Conservation (phyloP, 495 filamentous ascomycete genomes). For the Penicillium steckii region DNA sequence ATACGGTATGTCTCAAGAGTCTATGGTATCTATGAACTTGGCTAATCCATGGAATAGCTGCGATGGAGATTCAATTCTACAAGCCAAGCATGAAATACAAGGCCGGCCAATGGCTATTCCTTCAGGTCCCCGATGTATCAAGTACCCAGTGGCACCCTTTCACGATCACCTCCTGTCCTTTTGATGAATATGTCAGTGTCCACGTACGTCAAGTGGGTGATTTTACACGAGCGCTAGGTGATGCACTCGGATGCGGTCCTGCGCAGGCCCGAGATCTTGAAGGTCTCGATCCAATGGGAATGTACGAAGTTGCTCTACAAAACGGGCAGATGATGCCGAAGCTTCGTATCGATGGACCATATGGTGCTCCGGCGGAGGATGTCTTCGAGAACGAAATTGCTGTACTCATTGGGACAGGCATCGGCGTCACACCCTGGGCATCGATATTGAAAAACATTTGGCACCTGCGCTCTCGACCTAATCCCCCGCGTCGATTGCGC, state of each 20-base stretch:
- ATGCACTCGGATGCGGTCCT: constrained; percentile 87
- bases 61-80: constrained; percentile 94
- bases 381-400: constrained; percentile 98
- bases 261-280: constrained; percentile 84
- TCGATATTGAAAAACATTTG: constrained; percentile 98
- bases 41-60: constrained; percentile 55
- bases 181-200: constrained; percentile 88
- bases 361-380: constrained; percentile 89
- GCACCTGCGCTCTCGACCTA: constrained; percentile 83
- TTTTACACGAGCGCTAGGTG: constrained; percentile 84
- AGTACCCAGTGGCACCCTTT: constrained; percentile 96
- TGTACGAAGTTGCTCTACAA: constrained; percentile 96
- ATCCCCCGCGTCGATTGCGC: constrained; percentile 81
- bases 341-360: constrained; percentile 91
- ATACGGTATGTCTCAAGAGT: constrained; percentile 65
- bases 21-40: neutral
- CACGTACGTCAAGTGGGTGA: constrained; percentile 97
- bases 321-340: constrained; percentile 88
- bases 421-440: constrained; percentile 97
- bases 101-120: constrained; percentile 94
- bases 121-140: constrained; percentile 88
- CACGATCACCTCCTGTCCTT: constrained; percentile 98
- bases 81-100: constrained; percentile 99
- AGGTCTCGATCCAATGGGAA: constrained; percentile 86
- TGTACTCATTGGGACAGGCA: constrained; percentile 94